Percentiles rank a stretch among this genome's conserved stretches.
These are phyloP conservation scores for Cystobasidium ongulense DNA, from an alignment of 768 basidiomycete genomes.

Conservation along the genomic window DNA sequence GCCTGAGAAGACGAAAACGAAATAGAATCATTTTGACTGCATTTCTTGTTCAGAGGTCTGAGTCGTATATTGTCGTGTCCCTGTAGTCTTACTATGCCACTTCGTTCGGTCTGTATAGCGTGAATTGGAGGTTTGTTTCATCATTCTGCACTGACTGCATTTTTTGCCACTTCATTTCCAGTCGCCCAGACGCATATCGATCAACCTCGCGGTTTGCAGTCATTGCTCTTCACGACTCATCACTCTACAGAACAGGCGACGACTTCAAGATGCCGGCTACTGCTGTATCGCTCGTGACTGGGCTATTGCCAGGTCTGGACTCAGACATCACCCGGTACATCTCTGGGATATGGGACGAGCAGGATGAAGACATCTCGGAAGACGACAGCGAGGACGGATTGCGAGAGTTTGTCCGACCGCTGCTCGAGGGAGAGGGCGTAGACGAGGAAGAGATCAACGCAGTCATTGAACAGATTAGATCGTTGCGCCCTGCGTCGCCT, in stretches of 20 bases:
- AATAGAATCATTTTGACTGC: slow-evolving; percentile 1
- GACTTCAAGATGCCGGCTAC: not conserved
- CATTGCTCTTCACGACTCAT: not conserved
- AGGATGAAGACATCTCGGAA: slow-evolving; percentile 3
- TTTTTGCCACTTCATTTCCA: not conserved
- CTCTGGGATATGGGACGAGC: slow-evolving; percentile 10
- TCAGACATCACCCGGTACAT: slow-evolving; percentile 26
- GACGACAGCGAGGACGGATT: slow-evolving; percentile 27
- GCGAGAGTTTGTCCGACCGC: slow-evolving; percentile 22
- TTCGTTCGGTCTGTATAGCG: not conserved
- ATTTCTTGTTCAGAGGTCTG: not conserved
- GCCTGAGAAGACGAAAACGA: slow-evolving; percentile 24
- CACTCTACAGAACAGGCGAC: not conserved
- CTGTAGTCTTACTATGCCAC: not conserved
- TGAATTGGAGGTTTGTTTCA: not conserved
- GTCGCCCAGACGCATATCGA: not conserved
- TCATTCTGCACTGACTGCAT: not conserved
- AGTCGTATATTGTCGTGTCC: slow-evolving; percentile 1
- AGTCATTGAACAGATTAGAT: slow-evolving; percentile 15
- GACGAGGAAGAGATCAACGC: slow-evolving; percentile 21
- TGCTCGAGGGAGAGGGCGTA: slow-evolving; percentile 20
- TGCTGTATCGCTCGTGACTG: slow-evolving; percentile 20
- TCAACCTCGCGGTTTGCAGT: not conserved
- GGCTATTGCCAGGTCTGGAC: slow-evolving; percentile 19
- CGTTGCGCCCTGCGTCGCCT: not conserved